Evolutionary conservation across 176 grass and related monocot genomes (phyloP), one percentile per base, ranked within the genome.

Genomic region (Olyra latifolia): DNA sequence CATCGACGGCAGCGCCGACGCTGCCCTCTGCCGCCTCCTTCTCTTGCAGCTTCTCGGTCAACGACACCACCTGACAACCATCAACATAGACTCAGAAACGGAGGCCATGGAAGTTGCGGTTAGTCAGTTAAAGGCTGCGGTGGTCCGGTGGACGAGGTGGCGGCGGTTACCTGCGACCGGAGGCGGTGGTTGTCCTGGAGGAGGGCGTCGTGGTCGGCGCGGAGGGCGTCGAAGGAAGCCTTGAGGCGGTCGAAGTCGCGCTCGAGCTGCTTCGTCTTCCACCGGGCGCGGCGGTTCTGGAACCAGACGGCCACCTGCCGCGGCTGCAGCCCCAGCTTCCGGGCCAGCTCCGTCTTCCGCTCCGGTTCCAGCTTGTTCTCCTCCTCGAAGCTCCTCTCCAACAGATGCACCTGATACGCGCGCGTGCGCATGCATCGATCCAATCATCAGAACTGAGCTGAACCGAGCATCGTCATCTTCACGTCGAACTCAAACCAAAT

Each of bases 201-300:
- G 72, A 99, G 84, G 49, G 57, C 81, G 32, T 95, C 93, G 82
- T 93, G 91, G 77, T 93, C 88, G 68, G 91, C 69, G 63, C 88
- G 90, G 72, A 99, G 97, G 32, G 86, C 91, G 38, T 95, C 88
- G 84, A 95, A 96, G 70, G 97, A 95, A 0, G 81, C 86, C 79
- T 99, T 99, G 81, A 99, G 97, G 74, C 90, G 82, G 64, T 99
- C 92, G 78, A 90, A 99, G 86, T 99, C 97, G 62, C 86, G 90
- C 90, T 99, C 97, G 8, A 99, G 93, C 81, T 93, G 91, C 87
- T 99, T 99, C 25, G 90, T 99, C 90, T 99, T 99, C 97, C 97
- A 99, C 17, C 97, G 81, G 57, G 97, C 97, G 53, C 97, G 97
- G 40, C 97, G 97, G 88, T 99, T 99, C 86, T 99, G 97, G 71